These are phyloP conservation scores for Salvia rosmarinus DNA, from an alignment of 257 asterid genomes.

Conservation along the genomic window DNA sequence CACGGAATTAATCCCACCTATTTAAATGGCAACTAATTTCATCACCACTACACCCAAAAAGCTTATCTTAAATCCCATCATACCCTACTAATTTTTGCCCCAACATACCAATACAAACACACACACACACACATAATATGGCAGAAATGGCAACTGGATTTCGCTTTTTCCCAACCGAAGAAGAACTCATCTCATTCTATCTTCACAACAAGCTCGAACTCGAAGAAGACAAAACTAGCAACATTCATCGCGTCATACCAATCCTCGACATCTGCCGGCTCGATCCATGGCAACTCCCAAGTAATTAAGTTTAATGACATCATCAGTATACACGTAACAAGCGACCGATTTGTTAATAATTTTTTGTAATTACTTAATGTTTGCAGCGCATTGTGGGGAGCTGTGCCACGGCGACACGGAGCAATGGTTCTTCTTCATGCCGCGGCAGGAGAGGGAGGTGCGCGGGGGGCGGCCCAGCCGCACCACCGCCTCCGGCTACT, in stretches of 20 bases:
- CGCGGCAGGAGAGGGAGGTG: conserved; percentile 66
- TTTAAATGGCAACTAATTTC: background rate
- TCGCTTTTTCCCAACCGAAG: conserved; percentile 86
- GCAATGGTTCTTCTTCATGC: conserved; percentile 85
- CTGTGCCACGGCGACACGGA: conserved; percentile 65
- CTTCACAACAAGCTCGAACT: conserved; percentile 54
- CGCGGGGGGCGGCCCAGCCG: conserved; percentile 77
- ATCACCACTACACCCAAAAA: background rate
- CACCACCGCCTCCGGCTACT: conserved; percentile 69
- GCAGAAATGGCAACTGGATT: conserved; percentile 57
- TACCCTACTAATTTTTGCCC: background rate
- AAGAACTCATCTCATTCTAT: conserved; percentile 72
- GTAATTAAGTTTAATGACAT: conserved; percentile 36
- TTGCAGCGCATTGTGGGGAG: conserved; percentile 62
- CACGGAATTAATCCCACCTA: conserved; percentile 44
- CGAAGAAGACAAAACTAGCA: conserved; percentile 10
- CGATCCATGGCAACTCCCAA: conserved; percentile 78
- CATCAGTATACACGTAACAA: background rate
- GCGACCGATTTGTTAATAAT: background rate
- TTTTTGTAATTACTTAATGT: background rate
- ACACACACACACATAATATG: conserved; percentile 14
- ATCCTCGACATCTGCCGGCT: conserved; percentile 54
- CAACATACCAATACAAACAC: background rate
- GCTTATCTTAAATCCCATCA: background rate
- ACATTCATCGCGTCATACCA: conserved; percentile 60